Evolutionary conservation across 1,284 basidiomycete genomes (phyloP).

Genomic region (Neolentinus lepideus): DNA sequence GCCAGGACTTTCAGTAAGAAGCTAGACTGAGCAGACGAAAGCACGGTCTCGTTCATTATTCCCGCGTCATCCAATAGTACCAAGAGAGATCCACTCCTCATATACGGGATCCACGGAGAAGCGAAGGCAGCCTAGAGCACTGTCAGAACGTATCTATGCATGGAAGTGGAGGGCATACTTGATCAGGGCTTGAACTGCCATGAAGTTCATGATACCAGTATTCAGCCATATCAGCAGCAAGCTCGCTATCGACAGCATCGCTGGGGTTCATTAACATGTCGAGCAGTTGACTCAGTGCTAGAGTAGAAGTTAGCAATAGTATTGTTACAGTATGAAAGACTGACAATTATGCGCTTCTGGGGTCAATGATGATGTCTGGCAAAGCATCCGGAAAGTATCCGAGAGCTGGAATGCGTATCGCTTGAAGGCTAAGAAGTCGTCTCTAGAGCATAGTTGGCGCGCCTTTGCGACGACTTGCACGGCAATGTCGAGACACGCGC

Average conservation of each 20-base stretch:
- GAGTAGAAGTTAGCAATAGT: background rate
- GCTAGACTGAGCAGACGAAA: background rate
- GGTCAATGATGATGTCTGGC: background rate
- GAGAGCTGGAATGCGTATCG: background rate
- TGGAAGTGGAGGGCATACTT: background rate
- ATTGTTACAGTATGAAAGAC: background rate
- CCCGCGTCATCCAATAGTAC: conserved; percentile 23
- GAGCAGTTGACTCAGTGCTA: background rate
- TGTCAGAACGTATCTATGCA: background rate
- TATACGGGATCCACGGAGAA: conserved; percentile 42
- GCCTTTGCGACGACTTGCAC: background rate
- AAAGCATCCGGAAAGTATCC: background rate
- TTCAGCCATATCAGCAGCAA: conserved; percentile 16
- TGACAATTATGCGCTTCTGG: background rate
- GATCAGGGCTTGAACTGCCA: background rate
- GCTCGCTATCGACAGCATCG: conserved; percentile 16
- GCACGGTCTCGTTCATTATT: conserved; percentile 16
- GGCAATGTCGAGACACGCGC: background rate
- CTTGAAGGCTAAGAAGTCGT: background rate
- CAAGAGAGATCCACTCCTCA: conserved; percentile 23
- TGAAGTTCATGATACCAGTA: background rate
- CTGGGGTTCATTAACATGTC: conserved; percentile 15
- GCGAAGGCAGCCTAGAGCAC: conserved; percentile 22
- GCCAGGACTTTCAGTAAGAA: background rate
- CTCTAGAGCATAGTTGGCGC: background rate